phyloP scores from a whole-genome alignment of 345 rosid species.

The Xanthoceras sorbifolium region DNA sequence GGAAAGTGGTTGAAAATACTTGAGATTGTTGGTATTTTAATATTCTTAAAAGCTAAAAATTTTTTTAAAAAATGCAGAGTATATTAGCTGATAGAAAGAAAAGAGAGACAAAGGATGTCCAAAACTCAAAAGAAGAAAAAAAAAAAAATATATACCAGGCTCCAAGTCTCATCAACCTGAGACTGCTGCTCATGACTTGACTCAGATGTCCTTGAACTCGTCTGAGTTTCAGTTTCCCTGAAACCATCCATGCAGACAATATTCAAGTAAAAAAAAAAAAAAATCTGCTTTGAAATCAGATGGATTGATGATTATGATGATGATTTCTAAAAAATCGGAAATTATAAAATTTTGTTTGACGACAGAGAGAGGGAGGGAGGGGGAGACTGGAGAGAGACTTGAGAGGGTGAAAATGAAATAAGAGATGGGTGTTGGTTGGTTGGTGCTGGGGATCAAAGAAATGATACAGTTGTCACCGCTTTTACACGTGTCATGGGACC shows the following conservation, averaged over 20 bases:
- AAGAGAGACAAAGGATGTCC: not conserved
- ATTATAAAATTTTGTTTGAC: not conserved
- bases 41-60: not conserved
- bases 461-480: slow-evolving; percentile 58
- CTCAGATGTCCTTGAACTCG: slow-evolving; percentile 34
- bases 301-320: slow-evolving; percentile 5
- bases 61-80: too few species aligned
- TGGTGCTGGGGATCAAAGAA: slow-evolving; percentile 26
- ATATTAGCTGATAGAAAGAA: not conserved
- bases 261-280: not conserved
- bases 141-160: slow-evolving; percentile 27
- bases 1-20: not conserved
- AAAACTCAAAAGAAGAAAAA: not conserved
- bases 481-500: slow-evolving; percentile 64
- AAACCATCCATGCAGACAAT: slow-evolving; percentile 35
- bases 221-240: slow-evolving; percentile 30
- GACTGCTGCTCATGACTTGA: slow-evolving; percentile 26
- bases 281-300: not conserved
- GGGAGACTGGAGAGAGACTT: too few species aligned
- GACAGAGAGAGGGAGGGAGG: not conserved
- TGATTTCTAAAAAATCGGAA: not conserved
- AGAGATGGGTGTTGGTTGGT: not conserved
- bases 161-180: slow-evolving; percentile 30
- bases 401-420: not conserved
- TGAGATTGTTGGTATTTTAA: not conserved